Evolutionary conservation across 2,329 filamentous ascomycete species (phyloP).

Genomic region (Fusarium hainanense): DNA sequence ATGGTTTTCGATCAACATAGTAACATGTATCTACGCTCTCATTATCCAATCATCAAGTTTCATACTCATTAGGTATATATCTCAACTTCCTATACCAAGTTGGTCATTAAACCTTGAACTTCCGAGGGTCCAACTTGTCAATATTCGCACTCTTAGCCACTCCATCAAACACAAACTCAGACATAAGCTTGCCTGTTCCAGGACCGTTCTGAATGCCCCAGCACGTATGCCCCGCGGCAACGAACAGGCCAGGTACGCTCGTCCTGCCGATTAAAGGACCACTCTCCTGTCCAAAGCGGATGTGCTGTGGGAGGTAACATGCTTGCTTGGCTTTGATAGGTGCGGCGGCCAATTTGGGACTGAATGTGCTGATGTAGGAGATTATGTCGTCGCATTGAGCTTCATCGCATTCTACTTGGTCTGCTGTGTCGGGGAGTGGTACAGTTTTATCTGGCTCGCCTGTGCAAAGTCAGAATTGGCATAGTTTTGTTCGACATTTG

Average conservation of each 20-base stretch:
- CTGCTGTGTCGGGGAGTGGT: conserved; percentile 79
- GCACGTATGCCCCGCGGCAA: conserved; percentile 93
- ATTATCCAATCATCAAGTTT: neutral
- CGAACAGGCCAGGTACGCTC: conserved; percentile 75
- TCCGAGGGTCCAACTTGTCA: conserved; percentile 73
- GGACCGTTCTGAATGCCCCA: conserved; percentile 99
- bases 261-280: conserved; percentile 84
- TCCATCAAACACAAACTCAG: conserved; percentile 82
- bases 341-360: conserved; percentile 73
- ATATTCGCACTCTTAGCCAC: conserved; percentile 74
- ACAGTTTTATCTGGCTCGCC: conserved; percentile 81
- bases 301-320: conserved; percentile 89
- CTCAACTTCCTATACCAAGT: neutral
- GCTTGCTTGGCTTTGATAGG: conserved; percentile 82
- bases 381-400: conserved; percentile 85
- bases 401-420: conserved; percentile 80
- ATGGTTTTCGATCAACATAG: too few species aligned
- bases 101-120: conserved; percentile 62
- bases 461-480: conserved; percentile 39
- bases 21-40: neutral
- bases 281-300: conserved; percentile 66
- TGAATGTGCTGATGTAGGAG: conserved; percentile 77
- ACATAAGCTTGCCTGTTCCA: conserved; percentile 84
- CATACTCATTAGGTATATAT: neutral
- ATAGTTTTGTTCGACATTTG: neutral